Base-by-base conservation (phyloP, 768 basidiomycete species). In the Bullera alba region DNA sequence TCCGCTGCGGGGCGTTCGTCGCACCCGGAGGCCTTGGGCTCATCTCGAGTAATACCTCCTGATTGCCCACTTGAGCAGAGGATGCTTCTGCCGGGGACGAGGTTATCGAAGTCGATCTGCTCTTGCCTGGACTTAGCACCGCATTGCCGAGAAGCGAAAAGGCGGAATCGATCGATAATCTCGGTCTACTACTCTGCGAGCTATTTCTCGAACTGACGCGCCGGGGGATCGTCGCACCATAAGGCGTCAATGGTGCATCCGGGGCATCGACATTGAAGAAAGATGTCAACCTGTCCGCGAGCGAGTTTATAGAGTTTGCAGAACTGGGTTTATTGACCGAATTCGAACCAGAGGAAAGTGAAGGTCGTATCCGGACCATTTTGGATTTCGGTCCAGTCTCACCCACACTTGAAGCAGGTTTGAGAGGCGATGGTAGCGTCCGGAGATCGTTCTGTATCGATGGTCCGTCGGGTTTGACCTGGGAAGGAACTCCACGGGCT, bases 221-320 rank as follows among this genome's bases (percentile, higher is more conserved):
- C n/a, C n/a, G 32, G 32, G 32, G 32, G 10, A 10, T 34, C 10
- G 32, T 10, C 10, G 32, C 32, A 10, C 10, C 32, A 10, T 10
- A n/a, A 34, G n/a, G 32, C 32, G 32, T 34, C 10, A 25, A 32
- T 46, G 48, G 46, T 8, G 41, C 27, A 7, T 61, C 58, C 5
- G 65, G 65, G 28, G 65, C 57, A 36, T 61, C 61, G 15, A 67
- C 48, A 21, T 46, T 48, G 51, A 67, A 67, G 4, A 67, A 42
- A 15, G 56, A 58, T 4, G 59, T 60, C 14, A 63, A 28, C 27
- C 44, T 35, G 27, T 56, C 46, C n/a, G 46, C 54, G 22, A 38
- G 30, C 21, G 28, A 37, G 0, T 48, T 19, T n/a, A n/a, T n/a
- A n/a, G n/a, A n/a, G n/a, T n/a, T n/a, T n/a, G n/a, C n/a, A n/a